A percentile compares a stretch with the other conserved stretches of the same genome.
Conservation (phyloP, 495 filamentous ascomycete species). For the Apiosordaria backusii region DNA sequence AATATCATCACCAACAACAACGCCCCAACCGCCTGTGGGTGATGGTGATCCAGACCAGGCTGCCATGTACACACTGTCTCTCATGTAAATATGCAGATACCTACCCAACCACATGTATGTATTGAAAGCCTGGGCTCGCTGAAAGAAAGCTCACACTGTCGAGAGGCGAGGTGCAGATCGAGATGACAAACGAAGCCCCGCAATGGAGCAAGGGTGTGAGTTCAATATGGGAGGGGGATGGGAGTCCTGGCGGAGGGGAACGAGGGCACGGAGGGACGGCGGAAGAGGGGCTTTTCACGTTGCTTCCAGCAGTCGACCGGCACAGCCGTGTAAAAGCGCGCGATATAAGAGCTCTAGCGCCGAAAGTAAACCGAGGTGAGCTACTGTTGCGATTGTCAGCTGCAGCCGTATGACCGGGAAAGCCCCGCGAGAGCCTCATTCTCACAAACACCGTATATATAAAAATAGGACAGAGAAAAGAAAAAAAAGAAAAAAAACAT, state of each 20-base stretch:
- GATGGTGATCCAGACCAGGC: not conserved
- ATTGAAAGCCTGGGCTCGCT: no score
- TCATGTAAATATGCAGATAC: no score
- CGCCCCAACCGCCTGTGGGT: not conserved
- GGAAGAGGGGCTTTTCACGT: no score
- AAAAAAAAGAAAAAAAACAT: no score
- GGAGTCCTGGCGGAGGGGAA: not conserved
- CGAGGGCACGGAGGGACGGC: no score
- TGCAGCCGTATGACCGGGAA: not conserved
- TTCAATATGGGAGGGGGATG: not conserved
- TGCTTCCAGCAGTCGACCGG: not conserved
- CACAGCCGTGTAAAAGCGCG: slow-evolving; percentile 1
- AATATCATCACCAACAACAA: not conserved
- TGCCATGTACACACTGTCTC: no score
- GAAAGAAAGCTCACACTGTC: not conserved
- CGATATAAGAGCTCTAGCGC: slow-evolving; percentile 4
- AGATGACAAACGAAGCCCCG: slow-evolving; percentile 10
- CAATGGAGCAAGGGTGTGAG: not conserved
- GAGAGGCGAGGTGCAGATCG: slow-evolving; percentile 2
- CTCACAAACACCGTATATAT: not conserved
- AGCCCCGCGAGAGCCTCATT: not conserved
- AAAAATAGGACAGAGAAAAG: not conserved
- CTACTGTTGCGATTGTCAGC: not conserved
- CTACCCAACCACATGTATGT: no score
- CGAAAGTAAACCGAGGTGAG: not conserved